Conservation (phyloP, 1,139 yeast genomes). For the Yamadazyma blattariae region DNA sequence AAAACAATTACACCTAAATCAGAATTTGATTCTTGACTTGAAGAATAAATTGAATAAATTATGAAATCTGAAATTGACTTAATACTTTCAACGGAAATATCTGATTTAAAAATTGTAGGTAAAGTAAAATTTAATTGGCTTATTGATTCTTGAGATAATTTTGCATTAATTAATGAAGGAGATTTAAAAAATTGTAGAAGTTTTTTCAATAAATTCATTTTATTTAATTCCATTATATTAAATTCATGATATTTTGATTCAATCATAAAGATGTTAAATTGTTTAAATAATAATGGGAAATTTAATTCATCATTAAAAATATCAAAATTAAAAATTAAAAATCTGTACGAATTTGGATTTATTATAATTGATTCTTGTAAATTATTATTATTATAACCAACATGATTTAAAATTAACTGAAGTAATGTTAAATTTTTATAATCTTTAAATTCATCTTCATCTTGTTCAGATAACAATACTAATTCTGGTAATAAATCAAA, state of each 20-base stretch:
- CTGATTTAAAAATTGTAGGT: slow-evolving; percentile 23
- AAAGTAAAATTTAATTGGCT: slow-evolving; percentile 22
- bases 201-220: slow-evolving; percentile 52
- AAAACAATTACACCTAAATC: slow-evolving; percentile 29
- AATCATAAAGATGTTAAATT: slow-evolving; percentile 51
- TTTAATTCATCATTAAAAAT: slow-evolving; percentile 38
- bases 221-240: slow-evolving; percentile 50
- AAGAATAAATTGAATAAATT: slow-evolving; percentile 32
- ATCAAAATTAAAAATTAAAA: slow-evolving; percentile 33
- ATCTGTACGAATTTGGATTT: slow-evolving; percentile 28
- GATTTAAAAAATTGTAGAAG: slow-evolving; percentile 51
- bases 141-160: slow-evolving; percentile 12
- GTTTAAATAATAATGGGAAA: slow-evolving; percentile 51
- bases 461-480: background rate
- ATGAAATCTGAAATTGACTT: slow-evolving; percentile 33
- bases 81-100: slow-evolving; percentile 39
- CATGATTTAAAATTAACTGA: slow-evolving; percentile 20
- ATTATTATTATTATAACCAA: slow-evolving; percentile 25
- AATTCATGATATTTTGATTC: slow-evolving; percentile 48
- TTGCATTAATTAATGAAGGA: slow-evolving; percentile 15
- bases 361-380: slow-evolving; percentile 28
- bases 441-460: background rate
- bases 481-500: slow-evolving; percentile 10
- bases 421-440: slow-evolving; percentile 15
- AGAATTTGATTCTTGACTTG: slow-evolving; percentile 22